phyloP scores from a whole-genome alignment of 139 green algal genomes.

The Haematococcus lacustris region DNA sequence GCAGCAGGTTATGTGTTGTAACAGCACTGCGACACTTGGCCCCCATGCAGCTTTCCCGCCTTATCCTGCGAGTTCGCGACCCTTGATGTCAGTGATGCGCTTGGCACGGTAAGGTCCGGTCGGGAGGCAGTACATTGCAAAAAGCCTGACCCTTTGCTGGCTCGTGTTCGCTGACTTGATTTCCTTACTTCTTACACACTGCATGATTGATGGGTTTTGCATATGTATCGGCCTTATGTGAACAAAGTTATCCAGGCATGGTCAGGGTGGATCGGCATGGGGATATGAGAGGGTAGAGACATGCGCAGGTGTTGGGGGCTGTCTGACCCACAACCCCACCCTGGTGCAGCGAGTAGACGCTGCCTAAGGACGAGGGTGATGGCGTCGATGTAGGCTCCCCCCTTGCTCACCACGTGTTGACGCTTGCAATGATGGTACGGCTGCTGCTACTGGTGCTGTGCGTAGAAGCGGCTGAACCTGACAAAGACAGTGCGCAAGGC shows the following conservation, averaged over 20 bases:
- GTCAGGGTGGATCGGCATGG: no score
- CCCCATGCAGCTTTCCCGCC: slow-evolving; percentile 74
- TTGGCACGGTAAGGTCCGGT: slow-evolving; percentile 71
- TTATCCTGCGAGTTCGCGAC: slow-evolving; percentile 96
- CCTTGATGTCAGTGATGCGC: slow-evolving; percentile 86
- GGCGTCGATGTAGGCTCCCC: no score
- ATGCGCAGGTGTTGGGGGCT: no score
- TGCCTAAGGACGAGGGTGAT: no score
- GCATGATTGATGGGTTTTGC: no score
- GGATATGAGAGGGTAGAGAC: no score
- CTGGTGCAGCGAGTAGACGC: no score
- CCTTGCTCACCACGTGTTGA: not conserved
- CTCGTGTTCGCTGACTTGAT: not conserved
- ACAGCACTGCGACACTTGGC: no score
- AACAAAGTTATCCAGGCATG: no score
- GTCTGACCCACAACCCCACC: no score
- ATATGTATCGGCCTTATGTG: no score
- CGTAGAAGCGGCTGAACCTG: slow-evolving; percentile 86
- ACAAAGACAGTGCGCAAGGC: slow-evolving; percentile 92
- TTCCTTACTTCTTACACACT: not conserved
- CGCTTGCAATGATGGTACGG: not conserved
- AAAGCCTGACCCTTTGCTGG: not conserved
- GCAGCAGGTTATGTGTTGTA: no score
- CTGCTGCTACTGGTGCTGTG: not conserved
- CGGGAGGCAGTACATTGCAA: not conserved